Evolutionary conservation across 2,329 filamentous ascomycete species (phyloP).

Genomic region (Magnaporthales sp.): DNA sequence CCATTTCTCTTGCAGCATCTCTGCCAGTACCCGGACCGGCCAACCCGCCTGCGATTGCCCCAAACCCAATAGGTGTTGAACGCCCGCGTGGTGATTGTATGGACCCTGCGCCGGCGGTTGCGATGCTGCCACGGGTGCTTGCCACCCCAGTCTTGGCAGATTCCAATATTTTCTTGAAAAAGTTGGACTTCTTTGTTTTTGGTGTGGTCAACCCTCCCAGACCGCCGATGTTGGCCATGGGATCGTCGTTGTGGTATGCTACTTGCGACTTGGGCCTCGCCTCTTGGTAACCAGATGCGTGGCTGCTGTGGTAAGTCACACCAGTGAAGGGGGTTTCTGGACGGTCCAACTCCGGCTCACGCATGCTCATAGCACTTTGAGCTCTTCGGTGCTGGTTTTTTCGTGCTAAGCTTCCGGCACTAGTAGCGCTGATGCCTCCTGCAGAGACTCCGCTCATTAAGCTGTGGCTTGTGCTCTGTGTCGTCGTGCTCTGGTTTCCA

Average conservation of each 20-base stretch:
- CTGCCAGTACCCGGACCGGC: slow-evolving; percentile 26
- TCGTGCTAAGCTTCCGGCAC: slow-evolving; percentile 84
- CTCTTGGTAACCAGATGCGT: slow-evolving; percentile 52
- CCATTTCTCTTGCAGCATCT: slow-evolving; percentile 61
- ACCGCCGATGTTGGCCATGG: slow-evolving; percentile 30
- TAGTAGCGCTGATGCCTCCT: slow-evolving; percentile 85
- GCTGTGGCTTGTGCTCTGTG: slow-evolving; percentile 71
- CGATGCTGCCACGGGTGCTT: slow-evolving; percentile 78
- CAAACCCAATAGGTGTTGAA: slow-evolving; percentile 27
- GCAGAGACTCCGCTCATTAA: slow-evolving; percentile 93
- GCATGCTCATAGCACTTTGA: slow-evolving; percentile 56
- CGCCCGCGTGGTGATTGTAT: slow-evolving; percentile 30
- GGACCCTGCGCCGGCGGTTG: slow-evolving; percentile 40
- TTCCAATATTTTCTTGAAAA: slow-evolving; percentile 93
- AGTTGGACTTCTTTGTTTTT: slow-evolving; percentile 74
- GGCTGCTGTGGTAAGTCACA: slow-evolving; percentile 86
- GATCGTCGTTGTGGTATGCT: slow-evolving; percentile 51
- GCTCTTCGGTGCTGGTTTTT: slow-evolving; percentile 52
- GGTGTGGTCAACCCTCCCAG: slow-evolving; percentile 73
- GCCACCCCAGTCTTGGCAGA: slow-evolving; percentile 91
- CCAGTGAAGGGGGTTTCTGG: slow-evolving; percentile 63
- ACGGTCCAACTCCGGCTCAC: slow-evolving; percentile 45
- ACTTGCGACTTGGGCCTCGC: slow-evolving; percentile 55
- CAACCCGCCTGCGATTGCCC: slow-evolving; percentile 36
- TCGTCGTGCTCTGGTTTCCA: slow-evolving; percentile 58